Percentiles rank a stretch among this genome's conserved stretches.
phyloP scores from a whole-genome alignment of 192 early-diverging fungal genomes.

The Podila epicladia region DNA sequence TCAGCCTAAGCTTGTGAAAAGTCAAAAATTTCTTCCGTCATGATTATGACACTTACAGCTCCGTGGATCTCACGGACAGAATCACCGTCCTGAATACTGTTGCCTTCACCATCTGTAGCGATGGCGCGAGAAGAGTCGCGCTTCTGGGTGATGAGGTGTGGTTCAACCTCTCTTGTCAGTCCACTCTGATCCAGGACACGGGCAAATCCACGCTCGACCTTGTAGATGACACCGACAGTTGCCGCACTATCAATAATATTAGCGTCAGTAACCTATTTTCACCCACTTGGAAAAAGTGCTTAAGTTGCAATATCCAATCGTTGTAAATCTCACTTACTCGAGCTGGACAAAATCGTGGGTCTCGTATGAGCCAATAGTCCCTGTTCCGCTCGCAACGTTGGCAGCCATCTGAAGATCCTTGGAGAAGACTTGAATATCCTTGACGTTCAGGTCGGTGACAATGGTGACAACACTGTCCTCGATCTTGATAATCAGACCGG shows the following conservation, averaged over 20 bases:
- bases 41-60: conserved; percentile 43
- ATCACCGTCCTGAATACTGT: conserved; percentile 74
- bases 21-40: not conserved
- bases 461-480: conserved; percentile 84
- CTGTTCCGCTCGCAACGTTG: conserved; percentile 70
- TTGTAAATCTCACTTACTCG: conserved; percentile 56
- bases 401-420: conserved; percentile 85
- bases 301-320: too few relatives aligned
- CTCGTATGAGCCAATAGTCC: conserved; percentile 77
- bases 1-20: not conserved
- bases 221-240: conserved; percentile 84
- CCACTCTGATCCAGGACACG: conserved; percentile 84
- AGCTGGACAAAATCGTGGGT: conserved; percentile 90
- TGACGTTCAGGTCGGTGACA: conserved; percentile 72
- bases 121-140: conserved; percentile 66
- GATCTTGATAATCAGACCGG: conserved; percentile 90
- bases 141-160: conserved; percentile 78
- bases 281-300: too few relatives aligned
- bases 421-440: conserved; percentile 88
- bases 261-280: too few relatives aligned
- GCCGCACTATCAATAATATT: conserved; percentile 54
- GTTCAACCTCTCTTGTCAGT: conserved; percentile 68
- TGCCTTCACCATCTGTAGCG: conserved; percentile 60
- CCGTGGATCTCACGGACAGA: conserved; percentile 76
- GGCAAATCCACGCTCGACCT: conserved; percentile 78